A percentile compares a stretch with the other conserved stretches of the same genome.
Conservation (phyloP, 169 alveolate species). For the Cryptosporidium meleagridis region DNA sequence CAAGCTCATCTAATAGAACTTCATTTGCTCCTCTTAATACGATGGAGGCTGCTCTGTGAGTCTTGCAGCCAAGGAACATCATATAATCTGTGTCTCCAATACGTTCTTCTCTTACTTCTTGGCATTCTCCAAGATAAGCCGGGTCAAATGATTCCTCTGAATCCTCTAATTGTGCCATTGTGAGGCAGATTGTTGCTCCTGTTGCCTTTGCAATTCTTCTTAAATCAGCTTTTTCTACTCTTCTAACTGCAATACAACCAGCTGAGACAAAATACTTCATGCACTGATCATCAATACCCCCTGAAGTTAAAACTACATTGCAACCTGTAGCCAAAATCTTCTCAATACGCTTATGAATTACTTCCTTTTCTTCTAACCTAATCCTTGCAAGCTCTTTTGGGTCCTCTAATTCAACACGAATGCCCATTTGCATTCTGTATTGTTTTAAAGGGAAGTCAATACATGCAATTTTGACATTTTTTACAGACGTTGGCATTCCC, state of each 20-base stretch:
- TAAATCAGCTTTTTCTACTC: constrained; percentile 95
- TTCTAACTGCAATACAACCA: constrained; percentile 96
- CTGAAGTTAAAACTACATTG: constrained; percentile 97
- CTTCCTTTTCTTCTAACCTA: constrained; percentile 95
- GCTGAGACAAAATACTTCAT: constrained; percentile 98
- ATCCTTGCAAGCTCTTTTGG: constrained; percentile 96
- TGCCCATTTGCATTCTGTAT: constrained; percentile 95
- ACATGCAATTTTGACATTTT: constrained; percentile 96
- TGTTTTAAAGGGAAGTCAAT: constrained; percentile 96
- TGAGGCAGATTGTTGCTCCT: constrained; percentile 90
- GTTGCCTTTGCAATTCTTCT: constrained; percentile 95
- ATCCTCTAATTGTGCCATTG: constrained; percentile 92
- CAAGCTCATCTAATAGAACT: constrained; percentile 96
- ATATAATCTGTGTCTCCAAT: constrained; percentile 98
- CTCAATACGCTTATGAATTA: constrained; percentile 94
- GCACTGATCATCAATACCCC: constrained; percentile 99
- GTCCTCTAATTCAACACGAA: constrained; percentile 93
- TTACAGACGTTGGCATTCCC: constrained; percentile 94
- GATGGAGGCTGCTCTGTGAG: constrained; percentile 86
- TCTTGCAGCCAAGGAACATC: constrained; percentile 94
- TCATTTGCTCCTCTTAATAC: constrained; percentile 98
- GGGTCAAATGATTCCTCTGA: constrained; percentile 96
- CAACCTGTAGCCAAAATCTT: constrained; percentile 97
- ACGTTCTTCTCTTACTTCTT: constrained; percentile 93
- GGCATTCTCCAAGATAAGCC: constrained; percentile 91